phyloP scores from a whole-genome alignment of 2,329 filamentous ascomycete species.

The Zymoseptoria brevis region DNA sequence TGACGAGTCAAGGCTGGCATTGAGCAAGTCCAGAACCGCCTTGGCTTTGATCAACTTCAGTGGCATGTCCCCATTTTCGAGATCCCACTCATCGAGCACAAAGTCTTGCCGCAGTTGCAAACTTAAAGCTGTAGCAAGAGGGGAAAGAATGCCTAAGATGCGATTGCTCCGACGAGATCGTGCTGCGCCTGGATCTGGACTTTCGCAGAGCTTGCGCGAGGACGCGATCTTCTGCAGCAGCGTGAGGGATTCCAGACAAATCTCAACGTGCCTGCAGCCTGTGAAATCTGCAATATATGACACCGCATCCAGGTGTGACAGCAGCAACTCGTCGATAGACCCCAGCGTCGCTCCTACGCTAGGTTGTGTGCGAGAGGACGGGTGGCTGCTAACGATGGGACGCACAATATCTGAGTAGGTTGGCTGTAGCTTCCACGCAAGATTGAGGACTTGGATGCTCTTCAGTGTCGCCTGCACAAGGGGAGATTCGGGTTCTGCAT shows the following conservation, averaged over 20 bases:
- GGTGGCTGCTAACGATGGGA: conserved; percentile 63
- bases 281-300: conserved; percentile 81
- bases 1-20: conserved; percentile 66
- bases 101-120: conserved; percentile 77
- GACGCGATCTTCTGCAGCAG: conserved; percentile 80
- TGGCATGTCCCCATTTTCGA: conserved; percentile 62
- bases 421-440: conserved; percentile 76
- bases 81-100: conserved; percentile 74
- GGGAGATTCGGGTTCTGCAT: conserved; percentile 67
- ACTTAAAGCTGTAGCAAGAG: conserved; percentile 53
- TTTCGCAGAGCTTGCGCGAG: conserved; percentile 70
- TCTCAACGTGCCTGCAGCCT: conserved; percentile 69
- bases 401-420: conserved; percentile 87
- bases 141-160: conserved; percentile 22
- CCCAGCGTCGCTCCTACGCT: conserved; percentile 69
- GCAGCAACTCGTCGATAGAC: conserved; percentile 86
- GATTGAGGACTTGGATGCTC: conserved; percentile 74
- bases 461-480: conserved; percentile 70
- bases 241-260: conserved; percentile 72
- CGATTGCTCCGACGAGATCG: conserved; percentile 26
- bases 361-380: conserved; percentile 47
- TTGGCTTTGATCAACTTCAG: conserved; percentile 70
- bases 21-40: conserved; percentile 77
- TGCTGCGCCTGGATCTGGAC: conserved; percentile 54
- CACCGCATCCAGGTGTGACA: conserved; percentile 70